Conservation (phyloP, 306 rosid species). For the Citrullus amarus region DNA sequence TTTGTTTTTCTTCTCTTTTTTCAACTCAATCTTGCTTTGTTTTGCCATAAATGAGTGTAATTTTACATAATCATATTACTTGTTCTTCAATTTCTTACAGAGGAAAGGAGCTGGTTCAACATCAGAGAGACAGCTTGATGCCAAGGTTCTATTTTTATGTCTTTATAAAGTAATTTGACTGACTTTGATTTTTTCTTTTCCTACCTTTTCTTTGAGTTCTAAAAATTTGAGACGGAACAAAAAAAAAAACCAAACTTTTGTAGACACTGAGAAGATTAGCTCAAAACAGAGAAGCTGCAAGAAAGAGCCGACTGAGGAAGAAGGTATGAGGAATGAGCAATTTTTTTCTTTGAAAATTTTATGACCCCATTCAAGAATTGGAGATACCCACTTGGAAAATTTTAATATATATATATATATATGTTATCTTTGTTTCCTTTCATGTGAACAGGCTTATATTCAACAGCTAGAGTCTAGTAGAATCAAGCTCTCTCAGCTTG, state of each 20-base stretch:
- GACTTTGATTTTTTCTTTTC: background rate
- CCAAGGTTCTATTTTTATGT: constrained; percentile 43
- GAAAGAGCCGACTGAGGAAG: constrained; percentile 86
- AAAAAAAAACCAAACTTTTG: constrained; percentile 9
- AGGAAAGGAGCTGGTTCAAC: constrained; percentile 68
- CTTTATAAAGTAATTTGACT: background rate
- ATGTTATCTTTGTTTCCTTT: background rate
- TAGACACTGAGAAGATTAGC: constrained; percentile 91
- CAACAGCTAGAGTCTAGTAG: constrained; percentile 86
- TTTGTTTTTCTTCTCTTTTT: background rate
- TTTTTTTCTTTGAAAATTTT: background rate
- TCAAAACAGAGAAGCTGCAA: constrained; percentile 95
- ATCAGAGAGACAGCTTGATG: constrained; percentile 69
- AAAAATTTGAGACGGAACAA: background rate
- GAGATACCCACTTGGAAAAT: background rate
- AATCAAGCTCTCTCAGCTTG: constrained; percentile 68
- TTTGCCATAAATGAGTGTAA: background rate
- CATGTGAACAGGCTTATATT: constrained; percentile 60
- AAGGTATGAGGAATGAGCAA: constrained; percentile 34
- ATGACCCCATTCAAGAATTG: background rate
- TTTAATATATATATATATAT: background rate
- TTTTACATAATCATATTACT: background rate
- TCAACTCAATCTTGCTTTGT: background rate
- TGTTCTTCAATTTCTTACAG: constrained; percentile 30
- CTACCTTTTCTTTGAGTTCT: background rate